Evolutionary conservation across 169 alveolate genomes (phyloP), one percentile per base, ranked within the genome.

Genomic region (Miamiensis avidus): DNA sequence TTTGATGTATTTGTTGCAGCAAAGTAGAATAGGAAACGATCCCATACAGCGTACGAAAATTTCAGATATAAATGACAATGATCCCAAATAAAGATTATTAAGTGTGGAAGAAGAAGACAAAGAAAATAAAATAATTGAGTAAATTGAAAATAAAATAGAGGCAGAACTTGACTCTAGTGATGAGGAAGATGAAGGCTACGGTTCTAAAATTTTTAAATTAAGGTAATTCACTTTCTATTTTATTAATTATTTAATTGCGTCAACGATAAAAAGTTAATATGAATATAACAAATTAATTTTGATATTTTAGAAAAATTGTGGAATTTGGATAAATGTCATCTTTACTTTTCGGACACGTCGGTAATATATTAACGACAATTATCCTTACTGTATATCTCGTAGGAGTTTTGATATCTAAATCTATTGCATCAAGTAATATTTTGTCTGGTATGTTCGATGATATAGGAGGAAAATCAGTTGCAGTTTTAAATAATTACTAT

Each of bases 361-460:
- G 75, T 16, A 11, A 79, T 25, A 72, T 29, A 27, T 1, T 34
- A 0, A 31, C 76, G 29, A 29, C 84, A 29, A 27, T n/a, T 29
- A 33, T 65, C 0, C 0, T 79, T 1, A 32, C 30, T n/a, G 4
- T 79, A 0, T 79, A 79, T 79, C 28, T 79, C 27, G 28, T 34
- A 1, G 84, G 84, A 34, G 84, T 79, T 64, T 64, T 79, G 15
- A 29, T 74, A 6, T 79, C 84, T n/a, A 79, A 79, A 30, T 49
- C 84, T 29, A 79, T 79, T 29, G 73, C 73, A 30, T 34, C 73
- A 0, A 74, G 84, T 11, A 49, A 34, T 49, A 65, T 79, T 27
- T 64, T 79, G 0, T 34, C 84, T 49, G 65, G 64, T 1, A 79
- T 74, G 28, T 79, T 79, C 29, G 1, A 34, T 6, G 84, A 64